A percentile compares a stretch with the other conserved stretches of the same genome.
Evolutionary conservation across 257 asterid species (phyloP).

Genomic region (Penstemon davidsonii): DNA sequence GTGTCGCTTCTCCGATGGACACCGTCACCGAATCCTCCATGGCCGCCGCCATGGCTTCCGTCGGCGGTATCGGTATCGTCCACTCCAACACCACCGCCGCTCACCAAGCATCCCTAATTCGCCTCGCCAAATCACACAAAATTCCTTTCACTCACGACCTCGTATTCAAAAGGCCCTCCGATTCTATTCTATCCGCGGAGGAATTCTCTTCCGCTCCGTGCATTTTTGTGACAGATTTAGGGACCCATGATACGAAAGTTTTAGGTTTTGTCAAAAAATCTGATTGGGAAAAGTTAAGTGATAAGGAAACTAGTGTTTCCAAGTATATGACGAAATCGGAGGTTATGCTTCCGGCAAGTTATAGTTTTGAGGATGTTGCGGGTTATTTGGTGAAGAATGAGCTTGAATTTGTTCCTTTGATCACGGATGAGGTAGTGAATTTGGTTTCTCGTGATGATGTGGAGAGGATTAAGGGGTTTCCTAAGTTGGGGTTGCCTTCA

Average conservation of each 20-base stretch:
- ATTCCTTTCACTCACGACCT: constrained; percentile 61
- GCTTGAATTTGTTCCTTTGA: constrained; percentile 58
- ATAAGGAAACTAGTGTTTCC: constrained; percentile 50
- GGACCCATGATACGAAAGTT: constrained; percentile 41
- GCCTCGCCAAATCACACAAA: constrained; percentile 64
- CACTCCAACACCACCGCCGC: constrained; percentile 65
- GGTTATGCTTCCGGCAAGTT: constrained; percentile 53
- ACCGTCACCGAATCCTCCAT: constrained; percentile 86
- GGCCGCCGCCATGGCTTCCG: constrained; percentile 90
- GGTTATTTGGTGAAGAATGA: constrained; percentile 58
- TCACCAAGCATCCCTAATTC: constrained; percentile 60
- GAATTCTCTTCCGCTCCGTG: constrained; percentile 63
- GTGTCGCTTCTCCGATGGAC: constrained; percentile 95
- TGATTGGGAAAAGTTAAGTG: constrained; percentile 57
- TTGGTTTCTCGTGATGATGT: constrained; percentile 51
- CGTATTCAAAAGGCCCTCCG: constrained; percentile 48
- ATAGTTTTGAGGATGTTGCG: constrained; percentile 66
- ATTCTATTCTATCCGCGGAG: constrained; percentile 47
- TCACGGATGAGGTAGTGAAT: constrained; percentile 51
- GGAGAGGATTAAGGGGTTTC: constrained; percentile 61
- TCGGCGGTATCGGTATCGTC: constrained; percentile 69
- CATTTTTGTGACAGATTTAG: constrained; percentile 61
- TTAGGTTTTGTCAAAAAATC: constrained; percentile 56
- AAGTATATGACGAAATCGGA: constrained; percentile 54
- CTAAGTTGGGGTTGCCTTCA: constrained; percentile 72